Evolutionary conservation across 352 stramenopile genomes (phyloP).

Genomic region (Poterioochromonas sp.): DNA sequence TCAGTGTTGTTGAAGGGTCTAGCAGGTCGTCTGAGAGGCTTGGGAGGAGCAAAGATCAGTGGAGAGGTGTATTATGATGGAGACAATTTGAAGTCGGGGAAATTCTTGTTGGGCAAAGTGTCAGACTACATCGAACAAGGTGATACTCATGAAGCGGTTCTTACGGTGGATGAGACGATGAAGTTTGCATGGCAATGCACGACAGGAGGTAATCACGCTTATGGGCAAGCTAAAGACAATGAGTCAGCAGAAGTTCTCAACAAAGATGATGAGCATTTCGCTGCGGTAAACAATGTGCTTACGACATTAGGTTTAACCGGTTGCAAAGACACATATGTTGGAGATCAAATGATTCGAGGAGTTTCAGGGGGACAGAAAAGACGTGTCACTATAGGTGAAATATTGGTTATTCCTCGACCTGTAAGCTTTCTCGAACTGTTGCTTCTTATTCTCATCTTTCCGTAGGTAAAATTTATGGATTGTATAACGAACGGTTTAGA

Average conservation of each 20-base stretch:
- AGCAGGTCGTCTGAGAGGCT: conserved; percentile 42
- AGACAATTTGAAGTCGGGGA: conserved; percentile 44
- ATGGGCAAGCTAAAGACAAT: neutral
- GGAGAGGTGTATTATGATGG: conserved; percentile 53
- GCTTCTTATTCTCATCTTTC: conserved; percentile 23
- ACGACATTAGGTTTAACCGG: conserved; percentile 67
- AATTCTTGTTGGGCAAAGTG: conserved; percentile 52
- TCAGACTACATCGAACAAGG: conserved; percentile 70
- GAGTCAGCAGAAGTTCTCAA: conserved; percentile 25
- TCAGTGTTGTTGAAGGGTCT: conserved; percentile 53
- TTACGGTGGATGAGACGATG: conserved; percentile 7
- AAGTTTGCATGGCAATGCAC: conserved; percentile 75
- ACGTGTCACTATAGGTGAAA: conserved; percentile 57
- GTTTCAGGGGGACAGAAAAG: conserved; percentile 76
- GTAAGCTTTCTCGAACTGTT: neutral
- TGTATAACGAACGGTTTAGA: conserved; percentile 85
- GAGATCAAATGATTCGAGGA: conserved; percentile 71
- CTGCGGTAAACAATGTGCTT: conserved; percentile 62
- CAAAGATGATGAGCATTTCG: conserved; percentile 33
- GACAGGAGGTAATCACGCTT: conserved; percentile 44
- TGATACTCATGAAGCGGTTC: conserved; percentile 57
- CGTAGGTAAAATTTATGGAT: conserved; percentile 69
- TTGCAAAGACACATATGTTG: conserved; percentile 80
- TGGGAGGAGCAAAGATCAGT: conserved; percentile 39
- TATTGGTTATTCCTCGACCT: neutral